phyloP scores from a whole-genome alignment of 305 asterid genomes.

The Fraxinus albicans region DNA sequence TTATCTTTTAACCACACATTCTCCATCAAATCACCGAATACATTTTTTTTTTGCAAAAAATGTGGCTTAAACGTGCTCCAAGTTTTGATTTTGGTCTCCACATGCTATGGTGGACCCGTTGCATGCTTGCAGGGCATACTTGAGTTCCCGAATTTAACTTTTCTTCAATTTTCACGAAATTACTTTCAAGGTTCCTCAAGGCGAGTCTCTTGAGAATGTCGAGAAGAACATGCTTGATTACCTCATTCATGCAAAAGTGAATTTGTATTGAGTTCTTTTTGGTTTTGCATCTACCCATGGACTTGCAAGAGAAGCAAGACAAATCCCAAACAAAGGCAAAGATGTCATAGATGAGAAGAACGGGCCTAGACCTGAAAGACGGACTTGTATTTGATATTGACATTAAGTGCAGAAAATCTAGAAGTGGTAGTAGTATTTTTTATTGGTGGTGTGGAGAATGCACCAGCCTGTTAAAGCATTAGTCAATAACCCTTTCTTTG shows the following conservation, averaged over 20 bases:
- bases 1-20: no score
- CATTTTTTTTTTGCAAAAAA: no score
- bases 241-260: not conserved
- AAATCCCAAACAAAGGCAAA: not conserved
- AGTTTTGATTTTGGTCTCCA: not conserved
- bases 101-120: not conserved
- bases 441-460: not conserved
- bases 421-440: not conserved
- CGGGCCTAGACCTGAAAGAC: not conserved
- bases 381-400: not conserved
- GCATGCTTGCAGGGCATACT: not conserved
- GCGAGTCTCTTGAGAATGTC: not conserved
- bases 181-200: not conserved
- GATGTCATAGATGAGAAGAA: not conserved
- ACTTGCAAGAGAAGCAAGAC: not conserved
- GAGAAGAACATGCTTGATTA: not conserved
- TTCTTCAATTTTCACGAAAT: not conserved
- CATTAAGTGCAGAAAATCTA: not conserved
- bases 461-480: not conserved
- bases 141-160: not conserved
- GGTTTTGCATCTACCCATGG: not conserved
- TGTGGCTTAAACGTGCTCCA: no score
- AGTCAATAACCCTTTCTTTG: not conserved
- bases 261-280: not conserved
- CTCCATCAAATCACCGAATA: no score